phyloP scores from a whole-genome alignment of 1,284 basidiomycete genomes.

The Omphalotus olearius region DNA sequence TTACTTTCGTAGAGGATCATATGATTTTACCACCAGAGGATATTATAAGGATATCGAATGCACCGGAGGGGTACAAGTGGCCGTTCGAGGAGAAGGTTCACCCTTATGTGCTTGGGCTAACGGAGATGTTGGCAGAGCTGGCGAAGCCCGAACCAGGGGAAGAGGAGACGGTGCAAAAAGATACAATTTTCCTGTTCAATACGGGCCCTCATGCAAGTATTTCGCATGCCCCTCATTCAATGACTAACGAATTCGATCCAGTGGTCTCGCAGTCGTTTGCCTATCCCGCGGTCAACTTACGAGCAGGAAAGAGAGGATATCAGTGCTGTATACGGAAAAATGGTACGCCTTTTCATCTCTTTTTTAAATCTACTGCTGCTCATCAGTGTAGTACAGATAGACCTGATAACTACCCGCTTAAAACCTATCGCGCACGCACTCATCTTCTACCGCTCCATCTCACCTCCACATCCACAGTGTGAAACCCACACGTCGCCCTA shows the following conservation, averaged over 20 bases:
- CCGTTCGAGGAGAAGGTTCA: not conserved
- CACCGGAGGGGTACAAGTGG: conserved; percentile 4
- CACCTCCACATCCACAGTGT: conserved; percentile 10
- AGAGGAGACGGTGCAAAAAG: conserved; percentile 5
- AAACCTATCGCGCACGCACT: conserved; percentile 1
- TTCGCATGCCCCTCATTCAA: not conserved
- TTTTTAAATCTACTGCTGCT: not conserved
- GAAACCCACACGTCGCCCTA: not conserved
- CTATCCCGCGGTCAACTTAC: conserved; percentile 7
- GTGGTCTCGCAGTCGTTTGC: conserved; percentile 9
- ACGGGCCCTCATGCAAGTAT: conserved; percentile 9
- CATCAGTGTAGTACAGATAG: not conserved
- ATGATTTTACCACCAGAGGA: conserved; percentile 2
- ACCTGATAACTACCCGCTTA: conserved; percentile 3
- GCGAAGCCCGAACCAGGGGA: conserved; percentile 6
- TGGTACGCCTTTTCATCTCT: conserved; percentile 2
- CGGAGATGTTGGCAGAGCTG: conserved; percentile 6
- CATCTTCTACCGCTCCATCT: conserved; percentile 11
- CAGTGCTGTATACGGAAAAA: not conserved
- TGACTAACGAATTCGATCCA: not conserved
- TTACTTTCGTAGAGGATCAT: conserved; percentile 12
- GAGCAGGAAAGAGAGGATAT: not conserved
- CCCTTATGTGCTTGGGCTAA: conserved; percentile 4
- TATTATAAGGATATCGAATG: conserved; percentile 4
- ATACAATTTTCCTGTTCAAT: conserved; percentile 9